Evolutionary conservation across 176 grass and related monocot genomes (phyloP).

Genomic region (Thinopyrum elongatum): DNA sequence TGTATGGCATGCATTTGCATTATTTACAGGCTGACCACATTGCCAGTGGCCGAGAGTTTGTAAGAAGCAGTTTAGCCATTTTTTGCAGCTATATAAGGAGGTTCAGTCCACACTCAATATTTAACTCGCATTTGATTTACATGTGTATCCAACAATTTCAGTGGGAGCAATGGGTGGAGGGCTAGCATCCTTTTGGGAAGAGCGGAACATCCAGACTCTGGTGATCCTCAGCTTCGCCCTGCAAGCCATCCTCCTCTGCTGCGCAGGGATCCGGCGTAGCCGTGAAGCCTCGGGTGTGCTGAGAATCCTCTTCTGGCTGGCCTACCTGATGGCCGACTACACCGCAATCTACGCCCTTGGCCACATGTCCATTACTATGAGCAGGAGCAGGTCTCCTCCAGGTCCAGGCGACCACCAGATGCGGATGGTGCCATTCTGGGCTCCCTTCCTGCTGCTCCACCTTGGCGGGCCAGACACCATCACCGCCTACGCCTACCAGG

Average conservation of each 20-base stretch:
- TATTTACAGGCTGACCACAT: not conserved
- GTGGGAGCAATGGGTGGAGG: not conserved
- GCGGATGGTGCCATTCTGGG: conserved; percentile 19
- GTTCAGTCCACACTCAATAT: not conserved
- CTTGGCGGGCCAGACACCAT: conserved; percentile 53
- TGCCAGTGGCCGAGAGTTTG: not conserved
- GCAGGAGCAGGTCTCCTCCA: not conserved
- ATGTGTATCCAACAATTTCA: not conserved
- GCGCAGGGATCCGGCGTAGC: not conserved
- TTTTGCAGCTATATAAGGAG: not conserved
- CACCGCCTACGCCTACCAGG: conserved; percentile 38
- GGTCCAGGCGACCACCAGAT: not conserved
- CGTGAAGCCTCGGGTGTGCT: not conserved
- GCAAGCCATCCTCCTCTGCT: not conserved
- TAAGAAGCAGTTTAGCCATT: not conserved
- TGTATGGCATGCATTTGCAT: not conserved
- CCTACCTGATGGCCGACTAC: conserved; percentile 40
- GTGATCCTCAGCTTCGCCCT: conserved; percentile 5
- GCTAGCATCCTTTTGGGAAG: not conserved
- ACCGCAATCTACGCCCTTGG: conserved; percentile 45
- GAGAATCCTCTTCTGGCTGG: conserved; percentile 24
- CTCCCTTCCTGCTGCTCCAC: conserved; percentile 46
- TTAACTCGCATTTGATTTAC: not conserved
- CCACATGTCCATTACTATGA: conserved; percentile 4
- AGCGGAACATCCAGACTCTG: not conserved